Base-by-base conservation (phyloP, 305 asterid genomes). In the Ilex paraguariensis region DNA sequence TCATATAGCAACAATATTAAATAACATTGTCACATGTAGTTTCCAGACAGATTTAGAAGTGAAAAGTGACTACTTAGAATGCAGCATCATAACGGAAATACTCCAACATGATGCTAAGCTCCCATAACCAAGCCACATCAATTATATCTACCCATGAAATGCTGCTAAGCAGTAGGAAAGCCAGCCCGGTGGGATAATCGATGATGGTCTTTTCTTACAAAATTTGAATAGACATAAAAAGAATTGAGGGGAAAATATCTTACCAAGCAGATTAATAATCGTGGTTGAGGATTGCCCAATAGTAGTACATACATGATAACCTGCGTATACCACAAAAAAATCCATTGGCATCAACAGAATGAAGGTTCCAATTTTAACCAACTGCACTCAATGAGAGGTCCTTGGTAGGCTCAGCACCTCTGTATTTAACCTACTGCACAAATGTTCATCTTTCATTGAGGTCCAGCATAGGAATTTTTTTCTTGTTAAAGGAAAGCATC, bases 221-320 rank as follows among this genome's bases (percentile, higher is more conserved):
- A 21, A 39, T 36, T 31, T 17, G 30, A 59, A 44, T 31, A 56
- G 48, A 16, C 11, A 60, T 31, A 61, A 59, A 21, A 21, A 21
- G 52, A 74, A 32, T n/a, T 10, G 62, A 70, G 42, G 21, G 15
- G 31, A 45, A 31, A 55, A 40, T 6, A n/a, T 54, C 84, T 75
- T 66, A 93, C 99, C 99, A 48, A 67, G 85, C 65, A 86, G 86
- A 62, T 73, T 65, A 62, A 85, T 67, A 59, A 64, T 53, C 32
- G 84, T 80, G 77, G 79, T 84, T 68, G 96, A 80, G 67, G 88
- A 72, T 66, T 57, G 84, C 64, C 97, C 99, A 68, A 93, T 85
- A 60, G 95, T 66, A 60, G 84, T 80, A 71, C 99, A 93, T 58
- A 90, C 84, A 40, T 94, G 96, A 75, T 93, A 90, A 63, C 99